Evolutionary conservation across 805 yeast species (phyloP), one percentile per base, ranked within the genome.

Genomic region (Kazachstania martiniae): DNA sequence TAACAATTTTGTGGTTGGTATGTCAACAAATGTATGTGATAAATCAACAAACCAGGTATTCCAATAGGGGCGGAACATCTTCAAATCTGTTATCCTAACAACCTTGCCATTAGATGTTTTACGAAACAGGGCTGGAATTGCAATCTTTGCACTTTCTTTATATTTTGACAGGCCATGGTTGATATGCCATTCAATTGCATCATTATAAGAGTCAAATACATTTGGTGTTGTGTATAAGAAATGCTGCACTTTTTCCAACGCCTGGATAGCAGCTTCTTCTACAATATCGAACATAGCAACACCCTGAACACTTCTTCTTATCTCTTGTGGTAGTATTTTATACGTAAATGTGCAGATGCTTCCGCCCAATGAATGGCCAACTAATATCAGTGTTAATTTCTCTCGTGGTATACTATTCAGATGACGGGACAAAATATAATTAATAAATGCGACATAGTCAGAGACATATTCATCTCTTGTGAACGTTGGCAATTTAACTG

Each of bases 301-400:
- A 0, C 97, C 98, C 22, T 69, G 64, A 2, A 82, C 50, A 13
- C 47, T 41, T 4, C 44, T 46, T 25, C 28, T 49, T 13, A 52
- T 27, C 21, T 33, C 13, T 6, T 27, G 26, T 4, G 46, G 36
- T 3, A 58, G 41, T 2, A 45, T 41, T 6, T 50, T 31, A 4
- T 73, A 52, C 1, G 71, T 68, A 26, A 66, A 66, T 0, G 94
- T 69, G 21, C 85, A 61, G 3, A 91, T 74, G 0, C 95, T 69
- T 0, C 96, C 99, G 4, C 98, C 99, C 21, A 93, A 62, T 1
- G 95, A 84, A 55, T 89, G 98, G 0, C 97, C 97, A 4, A 87
- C 63, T 2, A 86, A 58, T 33, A 77, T 69, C 3, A 83, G 17
- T 1, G 65, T 44, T 12, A 57, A 37, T 18, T 41, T 41, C 8